Conservation (phyloP, 495 filamentous ascomycete species). For the Aspergillus funiculosus region DNA sequence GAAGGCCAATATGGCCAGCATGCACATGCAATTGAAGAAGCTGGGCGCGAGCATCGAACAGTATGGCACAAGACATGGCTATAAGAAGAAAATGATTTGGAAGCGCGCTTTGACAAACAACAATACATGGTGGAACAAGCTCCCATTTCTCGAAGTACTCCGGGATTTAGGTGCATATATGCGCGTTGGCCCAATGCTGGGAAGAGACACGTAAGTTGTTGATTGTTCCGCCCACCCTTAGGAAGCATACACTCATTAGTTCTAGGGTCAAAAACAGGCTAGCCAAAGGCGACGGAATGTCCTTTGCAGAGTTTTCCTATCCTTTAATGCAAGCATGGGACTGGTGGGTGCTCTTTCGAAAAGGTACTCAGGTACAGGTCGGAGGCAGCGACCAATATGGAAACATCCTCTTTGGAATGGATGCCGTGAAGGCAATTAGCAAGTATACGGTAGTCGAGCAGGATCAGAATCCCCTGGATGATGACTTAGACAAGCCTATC, state of each 20-base stretch:
- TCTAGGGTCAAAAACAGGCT: slow-evolving; percentile 75
- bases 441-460: slow-evolving; percentile 40
- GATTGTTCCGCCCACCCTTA: neutral
- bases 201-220: slow-evolving; percentile 73
- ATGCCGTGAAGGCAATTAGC: slow-evolving; percentile 67
- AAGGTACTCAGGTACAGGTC: slow-evolving; percentile 72
- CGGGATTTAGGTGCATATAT: slow-evolving; percentile 62
- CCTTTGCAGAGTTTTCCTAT: slow-evolving; percentile 88
- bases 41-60: slow-evolving; percentile 66
- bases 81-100: slow-evolving; percentile 55
- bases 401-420: slow-evolving; percentile 89
- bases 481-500: slow-evolving; percentile 50
- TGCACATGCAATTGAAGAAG: slow-evolving; percentile 74
- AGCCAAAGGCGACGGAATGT: slow-evolving; percentile 79
- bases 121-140: slow-evolving; percentile 67
- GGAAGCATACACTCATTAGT: slow-evolving; percentile 17
- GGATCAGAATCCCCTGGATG: slow-evolving; percentile 23
- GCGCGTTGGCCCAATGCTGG: slow-evolving; percentile 79
- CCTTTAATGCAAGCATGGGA: slow-evolving; percentile 96
- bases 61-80: slow-evolving; percentile 56
- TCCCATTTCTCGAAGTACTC: slow-evolving; percentile 66
- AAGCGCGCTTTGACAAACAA: slow-evolving; percentile 68
- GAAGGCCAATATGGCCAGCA: slow-evolving; percentile 64
- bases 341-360: slow-evolving; percentile 76
- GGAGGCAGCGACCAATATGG: slow-evolving; percentile 95